Conservation (phyloP, 768 basidiomycete genomes). For the Nidularia sp. region DNA sequence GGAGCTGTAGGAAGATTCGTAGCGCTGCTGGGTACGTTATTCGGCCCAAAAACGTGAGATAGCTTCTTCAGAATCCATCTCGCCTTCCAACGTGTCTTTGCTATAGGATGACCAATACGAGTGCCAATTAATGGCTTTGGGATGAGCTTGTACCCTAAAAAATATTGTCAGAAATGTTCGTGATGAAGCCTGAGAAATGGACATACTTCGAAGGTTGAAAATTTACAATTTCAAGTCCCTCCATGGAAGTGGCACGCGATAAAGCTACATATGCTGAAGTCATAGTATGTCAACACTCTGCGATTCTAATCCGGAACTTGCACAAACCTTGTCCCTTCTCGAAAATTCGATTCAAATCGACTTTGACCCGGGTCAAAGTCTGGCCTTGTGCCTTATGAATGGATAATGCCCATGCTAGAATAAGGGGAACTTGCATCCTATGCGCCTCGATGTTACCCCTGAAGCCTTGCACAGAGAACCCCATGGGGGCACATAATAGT, state of each 20-base stretch:
- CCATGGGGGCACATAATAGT: slow-evolving; percentile 46
- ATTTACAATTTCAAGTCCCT: slow-evolving; percentile 55
- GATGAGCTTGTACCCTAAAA: slow-evolving; percentile 53
- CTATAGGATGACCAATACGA: slow-evolving; percentile 23
- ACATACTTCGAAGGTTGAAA: slow-evolving; percentile 57
- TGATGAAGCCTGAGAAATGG: background rate
- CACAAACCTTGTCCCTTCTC: slow-evolving; percentile 69
- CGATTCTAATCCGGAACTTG: background rate
- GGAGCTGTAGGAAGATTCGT: too few relatives aligned
- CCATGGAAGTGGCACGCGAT: slow-evolving; percentile 64
- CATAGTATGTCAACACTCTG: background rate
- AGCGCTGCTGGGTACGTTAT: background rate
- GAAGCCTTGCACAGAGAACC: slow-evolving; percentile 55
- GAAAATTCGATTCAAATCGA: slow-evolving; percentile 70
- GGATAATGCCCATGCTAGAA: slow-evolving; percentile 77
- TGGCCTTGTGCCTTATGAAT: slow-evolving; percentile 92
- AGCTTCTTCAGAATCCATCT: slow-evolving; percentile 18
- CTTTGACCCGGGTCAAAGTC: slow-evolving; percentile 74
- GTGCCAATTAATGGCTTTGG: slow-evolving; percentile 54
- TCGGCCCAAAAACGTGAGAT: slow-evolving; percentile 7
- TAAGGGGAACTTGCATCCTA: slow-evolving; percentile 52
- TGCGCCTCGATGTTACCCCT: slow-evolving; percentile 53
- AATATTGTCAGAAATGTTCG: background rate
- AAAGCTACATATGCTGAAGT: slow-evolving; percentile 62
- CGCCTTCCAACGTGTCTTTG: slow-evolving; percentile 10